These are phyloP conservation scores for Syncephalis fuscata DNA, from an alignment of 371 early-diverging fungal species.

Conservation along the genomic window DNA sequence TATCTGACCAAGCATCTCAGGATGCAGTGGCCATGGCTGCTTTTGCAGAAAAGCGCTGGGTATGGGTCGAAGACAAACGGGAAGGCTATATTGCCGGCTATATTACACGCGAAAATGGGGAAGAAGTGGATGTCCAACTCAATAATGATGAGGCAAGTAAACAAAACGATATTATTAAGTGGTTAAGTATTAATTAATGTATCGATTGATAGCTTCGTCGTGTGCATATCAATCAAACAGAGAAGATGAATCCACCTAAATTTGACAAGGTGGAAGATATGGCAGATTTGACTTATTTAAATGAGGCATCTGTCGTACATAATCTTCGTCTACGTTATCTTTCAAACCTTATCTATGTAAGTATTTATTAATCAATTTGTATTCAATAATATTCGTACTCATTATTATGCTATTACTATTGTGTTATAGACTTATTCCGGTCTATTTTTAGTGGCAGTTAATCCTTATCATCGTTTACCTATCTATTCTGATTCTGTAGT, in stretches of 20 bases:
- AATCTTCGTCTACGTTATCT: slow-evolving; percentile 86
- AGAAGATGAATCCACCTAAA: slow-evolving; percentile 99
- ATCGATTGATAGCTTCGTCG: slow-evolving; percentile 26
- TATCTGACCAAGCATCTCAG: too few relatives aligned
- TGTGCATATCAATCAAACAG: slow-evolving; percentile 57
- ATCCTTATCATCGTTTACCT: slow-evolving; percentile 86
- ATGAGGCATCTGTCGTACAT: slow-evolving; percentile 98
- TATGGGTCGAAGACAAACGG: slow-evolving; percentile 85
- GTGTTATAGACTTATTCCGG: slow-evolving; percentile 98
- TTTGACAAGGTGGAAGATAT: slow-evolving; percentile 98
- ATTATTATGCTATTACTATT: slow-evolving; percentile 74
- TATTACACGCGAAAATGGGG: slow-evolving; percentile 53
- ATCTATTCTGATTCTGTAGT: slow-evolving; percentile 80
- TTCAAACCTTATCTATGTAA: slow-evolving; percentile 82
- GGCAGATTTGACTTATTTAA: slow-evolving; percentile 93
- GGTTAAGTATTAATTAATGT: too few relatives aligned
- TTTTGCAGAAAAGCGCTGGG: slow-evolving; percentile 70
- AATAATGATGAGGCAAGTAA: slow-evolving; percentile 43
- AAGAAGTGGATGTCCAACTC: slow-evolving; percentile 49
- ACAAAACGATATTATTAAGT: too few relatives aligned
- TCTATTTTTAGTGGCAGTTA: slow-evolving; percentile 93
- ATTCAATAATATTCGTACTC: slow-evolving; percentile 71
- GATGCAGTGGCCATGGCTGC: not conserved
- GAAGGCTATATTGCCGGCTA: slow-evolving; percentile 81
- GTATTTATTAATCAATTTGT: too few relatives aligned